Percentiles rank a stretch among this genome's conserved stretches.
These are phyloP conservation scores for Delitschia confertaspora DNA, from an alignment of 495 filamentous ascomycete genomes.

Conservation along the genomic window DNA sequence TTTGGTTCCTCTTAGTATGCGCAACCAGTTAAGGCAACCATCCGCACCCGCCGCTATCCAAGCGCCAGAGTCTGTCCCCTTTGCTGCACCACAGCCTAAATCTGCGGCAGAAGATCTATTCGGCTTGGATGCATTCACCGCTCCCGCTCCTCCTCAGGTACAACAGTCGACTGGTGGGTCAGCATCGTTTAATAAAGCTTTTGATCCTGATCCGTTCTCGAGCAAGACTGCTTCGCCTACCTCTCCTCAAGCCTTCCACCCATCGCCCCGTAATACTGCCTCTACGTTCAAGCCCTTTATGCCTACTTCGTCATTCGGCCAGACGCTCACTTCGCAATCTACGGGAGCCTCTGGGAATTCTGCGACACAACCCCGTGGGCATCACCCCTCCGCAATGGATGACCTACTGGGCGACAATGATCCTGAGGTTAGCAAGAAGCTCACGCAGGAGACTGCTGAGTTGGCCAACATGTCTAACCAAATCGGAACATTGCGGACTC, in stretches of 20 bases:
- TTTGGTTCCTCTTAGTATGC: conserved; percentile 83
- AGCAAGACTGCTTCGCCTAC: conserved; percentile 41
- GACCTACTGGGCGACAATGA: conserved; percentile 94
- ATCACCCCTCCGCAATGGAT: conserved; percentile 55
- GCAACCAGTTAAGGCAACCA: conserved; percentile 49
- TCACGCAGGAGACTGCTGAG: conserved; percentile 82
- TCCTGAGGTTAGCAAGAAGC: conserved; percentile 75
- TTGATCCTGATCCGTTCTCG: conserved; percentile 51
- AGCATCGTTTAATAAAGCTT: conserved; percentile 35
- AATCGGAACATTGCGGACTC: conserved; percentile 76
- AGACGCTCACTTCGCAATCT: conserved; percentile 63
- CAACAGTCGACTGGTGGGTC: conserved; percentile 68
- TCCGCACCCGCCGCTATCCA: conserved; percentile 41
- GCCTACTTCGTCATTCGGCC: conserved; percentile 84
- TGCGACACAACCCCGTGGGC: conserved; percentile 24
- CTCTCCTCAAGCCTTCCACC: conserved; percentile 40
- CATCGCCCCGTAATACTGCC: conserved; percentile 37
- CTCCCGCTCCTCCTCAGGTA: conserved; percentile 50
- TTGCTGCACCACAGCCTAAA: conserved; percentile 45
- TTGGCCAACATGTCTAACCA: conserved; percentile 96
- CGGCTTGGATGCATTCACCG: conserved; percentile 63
- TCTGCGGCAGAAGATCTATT: conserved; percentile 88
- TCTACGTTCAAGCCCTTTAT: conserved; percentile 77
- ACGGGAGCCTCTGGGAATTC: conserved; percentile 62
- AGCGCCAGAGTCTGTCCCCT: conserved; percentile 38